Percentiles rank a stretch among this genome's conserved stretches.
Conservation (phyloP, 129 eudicot species). For the Chrysanthemum seticuspe region DNA sequence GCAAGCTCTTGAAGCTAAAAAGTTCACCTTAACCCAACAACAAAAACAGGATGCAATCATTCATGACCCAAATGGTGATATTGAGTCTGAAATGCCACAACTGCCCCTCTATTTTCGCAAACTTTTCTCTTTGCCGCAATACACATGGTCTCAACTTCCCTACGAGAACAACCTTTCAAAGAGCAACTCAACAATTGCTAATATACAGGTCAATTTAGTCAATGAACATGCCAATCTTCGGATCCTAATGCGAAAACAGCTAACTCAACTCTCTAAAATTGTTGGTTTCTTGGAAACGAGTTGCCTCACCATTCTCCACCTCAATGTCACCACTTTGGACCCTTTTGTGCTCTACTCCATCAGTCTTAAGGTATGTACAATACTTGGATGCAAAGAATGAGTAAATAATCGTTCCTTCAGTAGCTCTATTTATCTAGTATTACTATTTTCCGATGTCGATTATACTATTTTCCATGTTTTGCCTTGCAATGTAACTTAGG, state of each 20-base stretch:
- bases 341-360: conserved; percentile 36
- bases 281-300: conserved; percentile 39
- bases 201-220: conserved; percentile 45
- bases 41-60: conserved; percentile 25
- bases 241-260: conserved; percentile 44
- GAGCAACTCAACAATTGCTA: conserved; percentile 21
- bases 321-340: conserved; percentile 38
- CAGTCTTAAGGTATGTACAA: conserved; percentile 43
- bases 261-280: conserved; percentile 60
- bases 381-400: conserved; percentile 5
- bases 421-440: background rate
- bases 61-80: conserved; percentile 12
- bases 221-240: conserved; percentile 78
- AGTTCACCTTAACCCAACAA: conserved; percentile 25
- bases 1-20: conserved; percentile 45
- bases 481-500: conserved; percentile 1
- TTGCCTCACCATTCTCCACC: conserved; percentile 40
- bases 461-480: too few relatives aligned
- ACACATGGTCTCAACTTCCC: conserved; percentile 20
- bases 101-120: conserved; percentile 23
- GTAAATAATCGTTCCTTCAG: background rate
- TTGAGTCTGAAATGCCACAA: conserved; percentile 20
- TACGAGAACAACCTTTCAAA: conserved; percentile 3
- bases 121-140: conserved; percentile 22
- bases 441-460: background rate